Base-by-base conservation (phyloP, 176 grass and related monocot genomes). In the Urochloa ruziziensis region DNA sequence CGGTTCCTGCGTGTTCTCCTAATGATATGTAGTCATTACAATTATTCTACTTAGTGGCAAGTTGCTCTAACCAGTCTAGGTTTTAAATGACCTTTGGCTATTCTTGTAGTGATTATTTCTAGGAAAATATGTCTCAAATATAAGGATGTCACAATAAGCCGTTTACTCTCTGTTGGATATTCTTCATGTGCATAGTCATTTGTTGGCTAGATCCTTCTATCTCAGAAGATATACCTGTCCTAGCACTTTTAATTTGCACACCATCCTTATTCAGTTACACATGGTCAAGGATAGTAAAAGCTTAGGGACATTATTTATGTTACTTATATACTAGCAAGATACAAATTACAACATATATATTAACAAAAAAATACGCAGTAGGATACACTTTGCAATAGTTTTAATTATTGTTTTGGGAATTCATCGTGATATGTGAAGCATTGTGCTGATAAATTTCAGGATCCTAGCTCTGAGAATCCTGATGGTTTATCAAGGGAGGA, bases 401-500 rank as follows among this genome's bases (percentile, higher is more conserved):
- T 46, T n/a, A 56, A 44, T 88, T 75, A 23, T 25, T 87, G 28
- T 74, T 11, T 39, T 75, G 74, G 53, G n/a, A 11, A 18, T 66
- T 19, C 13, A 61, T 42, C 23, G 6, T 48, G 73, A 30, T 52
- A 61, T 66, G 67, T 78, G 52, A 84, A 48, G 24, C 29, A 58
- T 54, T 57, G 14, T 84, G 11, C 25, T 81, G 70, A 14, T 86
- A 65, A 77, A 80, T 89, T 91, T 48, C 78, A 97, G 95, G 90
- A 89, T 54, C 49, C 53, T 77, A 73, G 46, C 78, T 80, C 86
- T 86, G 88, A 77, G 48, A 77, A 66, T 67, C 77, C 90, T 72
- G 91, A 92, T 62, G 91, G 80, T 48, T 93, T 99, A 77, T 99
- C 96, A 57, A 94, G 83, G 83, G 96, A 90, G 87, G 96, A 99